phyloP scores from a whole-genome alignment of 2,329 filamentous ascomycete genomes.

The Penicillium italicum region DNA sequence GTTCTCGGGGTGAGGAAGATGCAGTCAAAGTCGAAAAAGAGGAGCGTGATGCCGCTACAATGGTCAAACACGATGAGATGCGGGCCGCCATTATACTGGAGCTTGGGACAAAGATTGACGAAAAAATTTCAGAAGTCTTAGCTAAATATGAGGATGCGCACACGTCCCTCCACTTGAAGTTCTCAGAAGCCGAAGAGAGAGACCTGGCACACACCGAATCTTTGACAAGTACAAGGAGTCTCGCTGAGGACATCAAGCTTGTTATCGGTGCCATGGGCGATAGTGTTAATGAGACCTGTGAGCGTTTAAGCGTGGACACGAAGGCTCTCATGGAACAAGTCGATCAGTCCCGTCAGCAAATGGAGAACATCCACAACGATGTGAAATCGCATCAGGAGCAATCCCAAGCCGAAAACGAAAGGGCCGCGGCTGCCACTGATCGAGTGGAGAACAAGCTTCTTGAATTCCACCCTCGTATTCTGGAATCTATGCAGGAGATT shows the following conservation, averaged over 20 bases:
- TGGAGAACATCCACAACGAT: slow-evolving; percentile 69
- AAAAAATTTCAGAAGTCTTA: slow-evolving; percentile 77
- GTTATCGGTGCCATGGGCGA: slow-evolving; percentile 81
- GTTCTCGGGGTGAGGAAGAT: slow-evolving; percentile 73
- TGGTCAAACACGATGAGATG: slow-evolving; percentile 60
- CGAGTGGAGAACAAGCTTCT: slow-evolving; percentile 72
- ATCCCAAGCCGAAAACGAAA: slow-evolving; percentile 75
- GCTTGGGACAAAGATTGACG: slow-evolving; percentile 60
- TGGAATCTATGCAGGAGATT: slow-evolving; percentile 83
- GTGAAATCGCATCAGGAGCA: slow-evolving; percentile 75
- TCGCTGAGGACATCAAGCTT: slow-evolving; percentile 82
- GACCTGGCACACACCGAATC: slow-evolving; percentile 70
- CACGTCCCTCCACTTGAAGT: slow-evolving; percentile 67
- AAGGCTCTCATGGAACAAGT: slow-evolving; percentile 81
- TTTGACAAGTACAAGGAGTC: slow-evolving; percentile 68
- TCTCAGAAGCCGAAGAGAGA: slow-evolving; percentile 69
- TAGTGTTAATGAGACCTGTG: slow-evolving; percentile 74
- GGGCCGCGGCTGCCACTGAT: slow-evolving; percentile 68
- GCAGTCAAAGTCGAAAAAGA: slow-evolving; percentile 76
- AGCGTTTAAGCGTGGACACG: slow-evolving; percentile 83
- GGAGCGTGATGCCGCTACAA: slow-evolving; percentile 52
- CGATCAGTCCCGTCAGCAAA: slow-evolving; percentile 70
- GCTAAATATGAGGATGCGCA: slow-evolving; percentile 87
- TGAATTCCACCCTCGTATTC: slow-evolving; percentile 83
- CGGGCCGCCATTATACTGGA: slow-evolving; percentile 54